phyloP scores from a whole-genome alignment of 345 rosid species.

The Syzygium aromaticum region DNA sequence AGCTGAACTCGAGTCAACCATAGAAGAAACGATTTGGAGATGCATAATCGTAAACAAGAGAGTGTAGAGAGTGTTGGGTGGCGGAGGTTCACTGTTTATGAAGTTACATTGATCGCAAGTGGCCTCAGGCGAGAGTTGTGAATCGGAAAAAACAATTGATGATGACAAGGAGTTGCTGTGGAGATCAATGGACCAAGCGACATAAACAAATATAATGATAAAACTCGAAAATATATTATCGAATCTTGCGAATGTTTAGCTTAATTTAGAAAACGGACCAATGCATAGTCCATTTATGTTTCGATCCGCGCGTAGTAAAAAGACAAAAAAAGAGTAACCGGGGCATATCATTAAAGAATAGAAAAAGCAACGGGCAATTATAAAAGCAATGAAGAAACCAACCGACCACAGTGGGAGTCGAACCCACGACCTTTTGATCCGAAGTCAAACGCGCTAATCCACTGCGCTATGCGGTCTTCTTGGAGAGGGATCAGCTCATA shows the following conservation, averaged over 20 bases:
- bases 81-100: background rate
- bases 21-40: background rate
- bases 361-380: background rate
- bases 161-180: background rate
- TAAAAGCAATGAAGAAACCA: background rate
- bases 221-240: background rate
- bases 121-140: background rate
- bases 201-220: no score
- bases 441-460: slow-evolving; percentile 46
- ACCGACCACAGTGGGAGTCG: slow-evolving; percentile 36
- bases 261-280: background rate
- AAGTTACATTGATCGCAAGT: no score
- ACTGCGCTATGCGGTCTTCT: slow-evolving; percentile 43
- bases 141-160: background rate
- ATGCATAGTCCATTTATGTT: background rate
- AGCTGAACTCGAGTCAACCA: background rate
- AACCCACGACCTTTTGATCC: slow-evolving; percentile 51
- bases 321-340: fast-evolving
- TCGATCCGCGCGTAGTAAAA: fast-evolving
- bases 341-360: background rate
- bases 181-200: background rate
- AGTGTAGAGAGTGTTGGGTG: background rate
- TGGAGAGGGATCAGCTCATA: fast-evolving
- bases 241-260: no score
- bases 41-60: background rate